phyloP scores from a whole-genome alignment of 768 basidiomycete genomes.

The Lactifluus pinguis region DNA sequence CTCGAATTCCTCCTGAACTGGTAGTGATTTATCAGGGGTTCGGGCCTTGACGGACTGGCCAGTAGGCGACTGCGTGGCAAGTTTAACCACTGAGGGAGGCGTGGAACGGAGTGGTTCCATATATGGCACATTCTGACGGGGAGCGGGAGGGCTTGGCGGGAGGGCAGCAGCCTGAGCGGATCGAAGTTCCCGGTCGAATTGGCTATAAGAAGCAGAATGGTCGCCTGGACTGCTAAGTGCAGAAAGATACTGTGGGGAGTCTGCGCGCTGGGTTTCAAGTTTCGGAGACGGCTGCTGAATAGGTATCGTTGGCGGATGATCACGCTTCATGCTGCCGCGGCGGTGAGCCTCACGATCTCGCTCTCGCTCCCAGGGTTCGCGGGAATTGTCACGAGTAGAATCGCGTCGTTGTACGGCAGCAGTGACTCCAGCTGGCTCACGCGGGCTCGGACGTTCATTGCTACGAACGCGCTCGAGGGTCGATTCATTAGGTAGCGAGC shows the following conservation, averaged over 20 bases:
- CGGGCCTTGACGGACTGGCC: conserved; percentile 14
- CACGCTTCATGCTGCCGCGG: conserved; percentile 17
- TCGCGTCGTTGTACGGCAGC: conserved; percentile 11
- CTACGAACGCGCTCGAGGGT: conserved; percentile 13
- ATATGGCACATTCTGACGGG: conserved; percentile 11
- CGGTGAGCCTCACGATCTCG: conserved; percentile 9
- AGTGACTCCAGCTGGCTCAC: conserved; percentile 2
- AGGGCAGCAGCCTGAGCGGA: conserved; percentile 9
- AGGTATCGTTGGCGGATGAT: conserved; percentile 1
- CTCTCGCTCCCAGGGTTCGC: conserved; percentile 12
- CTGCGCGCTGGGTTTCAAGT: conserved; percentile 8
- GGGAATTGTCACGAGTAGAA: conserved; percentile 10
- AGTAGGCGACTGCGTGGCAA: conserved; percentile 13
- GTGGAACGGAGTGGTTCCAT: conserved; percentile 13
- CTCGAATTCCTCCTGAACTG: conserved; percentile 19
- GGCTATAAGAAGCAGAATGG: conserved; percentile 6
- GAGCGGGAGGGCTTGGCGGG: conserved; percentile 10
- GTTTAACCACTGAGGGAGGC: conserved; percentile 7
- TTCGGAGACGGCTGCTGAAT: conserved; percentile 10
- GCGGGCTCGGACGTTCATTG: conserved; percentile 13
- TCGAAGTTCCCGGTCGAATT: conserved; percentile 16
- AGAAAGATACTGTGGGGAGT: conserved; percentile 16
- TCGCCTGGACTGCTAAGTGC: conserved; percentile 12
- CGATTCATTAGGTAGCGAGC: conserved; percentile 17
- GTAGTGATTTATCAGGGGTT: conserved; percentile 19